Percentiles rank a stretch among this genome's conserved stretches.
These are phyloP conservation scores for Bullera alba DNA, from an alignment of 768 basidiomycete species.

Conservation along the genomic window DNA sequence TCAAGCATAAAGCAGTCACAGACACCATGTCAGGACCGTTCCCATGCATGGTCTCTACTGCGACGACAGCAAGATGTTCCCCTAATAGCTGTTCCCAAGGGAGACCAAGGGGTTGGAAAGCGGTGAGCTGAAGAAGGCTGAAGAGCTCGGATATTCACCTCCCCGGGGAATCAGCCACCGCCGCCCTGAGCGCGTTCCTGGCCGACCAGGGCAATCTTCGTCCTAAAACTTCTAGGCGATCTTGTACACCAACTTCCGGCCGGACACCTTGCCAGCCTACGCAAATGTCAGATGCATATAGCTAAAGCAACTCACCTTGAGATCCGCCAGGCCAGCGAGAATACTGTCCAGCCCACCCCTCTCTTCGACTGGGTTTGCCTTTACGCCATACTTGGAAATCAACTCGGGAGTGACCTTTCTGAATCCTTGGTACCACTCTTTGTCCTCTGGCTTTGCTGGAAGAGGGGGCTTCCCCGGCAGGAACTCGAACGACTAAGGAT, in stretches of 20 bases:
- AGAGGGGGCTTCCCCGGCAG: neutral
- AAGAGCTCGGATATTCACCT: too few relatives aligned
- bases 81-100: too few relatives aligned
- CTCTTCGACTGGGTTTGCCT: conserved; percentile 31
- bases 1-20: too few relatives aligned
- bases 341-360: conserved; percentile 41
- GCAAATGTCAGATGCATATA: neutral
- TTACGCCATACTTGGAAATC: conserved; percentile 20
- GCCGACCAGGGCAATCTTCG: too few relatives aligned
- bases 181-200: too few relatives aligned
- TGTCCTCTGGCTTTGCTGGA: neutral
- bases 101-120: too few relatives aligned
- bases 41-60: too few relatives aligned
- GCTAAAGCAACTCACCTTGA: conserved; percentile 6
- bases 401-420: conserved; percentile 9
- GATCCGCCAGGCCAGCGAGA: conserved; percentile 14
- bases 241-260: conserved; percentile 29
- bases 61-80: too few relatives aligned
- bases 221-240: too few relatives aligned
- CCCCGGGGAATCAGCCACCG: too few relatives aligned
- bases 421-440: neutral
- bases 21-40: too few relatives aligned
- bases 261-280: conserved; percentile 16
- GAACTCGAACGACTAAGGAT: neutral
- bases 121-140: too few relatives aligned